These are phyloP conservation scores for Penicillium longicatenatum DNA, from an alignment of 495 filamentous ascomycete species.

Conservation along the genomic window DNA sequence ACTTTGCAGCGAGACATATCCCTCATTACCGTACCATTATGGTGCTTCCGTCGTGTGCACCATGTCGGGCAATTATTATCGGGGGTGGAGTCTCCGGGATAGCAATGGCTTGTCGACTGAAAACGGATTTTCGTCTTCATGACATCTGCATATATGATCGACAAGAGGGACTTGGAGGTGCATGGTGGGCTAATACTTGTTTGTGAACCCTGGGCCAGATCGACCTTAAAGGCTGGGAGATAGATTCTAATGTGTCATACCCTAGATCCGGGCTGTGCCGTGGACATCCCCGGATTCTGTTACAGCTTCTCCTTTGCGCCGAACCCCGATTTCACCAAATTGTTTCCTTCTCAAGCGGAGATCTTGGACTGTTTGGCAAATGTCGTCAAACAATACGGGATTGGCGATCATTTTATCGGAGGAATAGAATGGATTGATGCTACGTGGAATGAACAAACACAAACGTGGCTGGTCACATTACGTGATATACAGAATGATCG, in stretches of 20 bases:
- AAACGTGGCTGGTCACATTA: conserved; percentile 20
- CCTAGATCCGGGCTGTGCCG: conserved; percentile 8
- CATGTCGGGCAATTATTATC: conserved; percentile 4
- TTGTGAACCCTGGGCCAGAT: neutral
- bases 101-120: conserved; percentile 8
- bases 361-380: neutral
- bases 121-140: neutral
- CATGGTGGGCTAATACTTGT: conserved; percentile 8
- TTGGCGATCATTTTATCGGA: conserved; percentile 21
- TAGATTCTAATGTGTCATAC: neutral
- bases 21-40: neutral
- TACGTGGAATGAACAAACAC: conserved; percentile 18
- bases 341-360: neutral
- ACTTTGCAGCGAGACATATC: too few species aligned
- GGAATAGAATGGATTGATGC: conserved; percentile 19
- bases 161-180: neutral
- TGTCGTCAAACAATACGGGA: conserved; percentile 4
- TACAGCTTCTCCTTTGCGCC: conserved; percentile 10
- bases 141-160: conserved; percentile 5
- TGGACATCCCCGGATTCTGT: conserved; percentile 7
- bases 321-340: neutral
- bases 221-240: neutral
- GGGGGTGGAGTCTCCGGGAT: conserved; percentile 8
- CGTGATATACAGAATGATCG: conserved; percentile 10
- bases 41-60: neutral